Conservation (phyloP, 2,329 filamentous ascomycete species). For the Phaeosphaeria sp. region DNA sequence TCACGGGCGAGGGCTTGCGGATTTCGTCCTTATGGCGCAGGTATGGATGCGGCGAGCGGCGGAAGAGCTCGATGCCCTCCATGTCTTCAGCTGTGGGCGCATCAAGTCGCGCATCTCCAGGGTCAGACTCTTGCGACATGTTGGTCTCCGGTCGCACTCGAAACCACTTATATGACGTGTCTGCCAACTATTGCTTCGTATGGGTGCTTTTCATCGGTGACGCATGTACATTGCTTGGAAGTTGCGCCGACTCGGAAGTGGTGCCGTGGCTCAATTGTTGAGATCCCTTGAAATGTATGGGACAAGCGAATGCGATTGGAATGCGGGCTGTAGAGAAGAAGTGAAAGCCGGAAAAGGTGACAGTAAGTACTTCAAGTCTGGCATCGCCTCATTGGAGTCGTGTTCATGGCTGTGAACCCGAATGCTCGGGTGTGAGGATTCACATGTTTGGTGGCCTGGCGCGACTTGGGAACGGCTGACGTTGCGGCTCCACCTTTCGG, state of each 20-base stretch:
- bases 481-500: constrained; percentile 33
- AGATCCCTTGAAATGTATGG: constrained; percentile 10
- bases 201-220: constrained; percentile 1
- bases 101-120: constrained; percentile 25
- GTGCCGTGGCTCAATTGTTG: constrained; percentile 16
- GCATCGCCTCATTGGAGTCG: constrained; percentile 19
- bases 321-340: neutral
- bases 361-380: constrained; percentile 10
- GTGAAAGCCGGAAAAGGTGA: neutral
- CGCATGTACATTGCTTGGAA: neutral
- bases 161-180: neutral
- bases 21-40: constrained; percentile 40
- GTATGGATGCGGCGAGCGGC: constrained; percentile 49
- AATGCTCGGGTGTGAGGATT: constrained; percentile 18
- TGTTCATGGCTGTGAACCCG: constrained; percentile 22
- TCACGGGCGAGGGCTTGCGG: constrained; percentile 22
- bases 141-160: neutral
- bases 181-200: neutral
- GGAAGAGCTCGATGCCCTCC: constrained; percentile 43
- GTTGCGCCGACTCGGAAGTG: constrained; percentile 16
- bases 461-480: constrained; percentile 36
- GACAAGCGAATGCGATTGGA: constrained; percentile 16
- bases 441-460: constrained; percentile 35
- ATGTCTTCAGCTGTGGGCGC: constrained; percentile 28
- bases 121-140: constrained; percentile 16